Percentiles rank a stretch among this genome's conserved stretches.
phyloP scores from a whole-genome alignment of 148 eudicot species.

The Camellia sinensis region DNA sequence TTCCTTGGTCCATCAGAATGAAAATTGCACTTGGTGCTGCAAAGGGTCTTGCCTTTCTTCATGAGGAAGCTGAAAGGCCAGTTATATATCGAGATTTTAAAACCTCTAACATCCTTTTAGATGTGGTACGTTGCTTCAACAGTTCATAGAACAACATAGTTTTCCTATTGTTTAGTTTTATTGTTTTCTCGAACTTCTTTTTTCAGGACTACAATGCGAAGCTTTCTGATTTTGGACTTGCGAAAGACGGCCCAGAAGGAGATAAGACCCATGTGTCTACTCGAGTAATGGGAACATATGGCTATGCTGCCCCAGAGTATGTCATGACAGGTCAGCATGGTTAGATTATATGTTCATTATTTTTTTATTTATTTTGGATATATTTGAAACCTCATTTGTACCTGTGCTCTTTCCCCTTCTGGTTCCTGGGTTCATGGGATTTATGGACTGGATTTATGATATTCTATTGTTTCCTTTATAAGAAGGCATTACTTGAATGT shows the following conservation, averaged over 20 bases:
- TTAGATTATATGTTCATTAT: background rate
- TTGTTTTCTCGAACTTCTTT: background rate
- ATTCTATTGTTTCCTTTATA: background rate
- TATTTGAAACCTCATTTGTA: background rate
- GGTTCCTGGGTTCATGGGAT: background rate
- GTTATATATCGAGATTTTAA: slow-evolving; percentile 48
- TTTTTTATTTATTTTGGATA: background rate
- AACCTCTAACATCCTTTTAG: slow-evolving; percentile 41
- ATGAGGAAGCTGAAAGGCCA: slow-evolving; percentile 46
- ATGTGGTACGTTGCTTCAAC: slow-evolving; percentile 27
- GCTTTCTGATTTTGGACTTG: slow-evolving; percentile 52
- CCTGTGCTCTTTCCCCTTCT: background rate
- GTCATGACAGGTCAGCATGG: slow-evolving; percentile 37
- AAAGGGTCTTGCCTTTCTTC: slow-evolving; percentile 47
- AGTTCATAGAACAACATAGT: background rate
- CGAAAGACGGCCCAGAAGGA: slow-evolving; percentile 48
- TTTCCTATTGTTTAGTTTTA: background rate
- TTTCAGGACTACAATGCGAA: slow-evolving; percentile 44
- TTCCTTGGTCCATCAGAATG: slow-evolving; percentile 41
- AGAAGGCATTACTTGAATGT: background rate
- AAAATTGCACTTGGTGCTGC: slow-evolving; percentile 46
- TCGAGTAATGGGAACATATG: slow-evolving; percentile 47
- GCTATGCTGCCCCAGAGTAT: slow-evolving; percentile 45
- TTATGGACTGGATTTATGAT: background rate
- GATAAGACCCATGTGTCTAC: slow-evolving; percentile 45